A percentile compares a stretch with the other conserved stretches of the same genome.
These are phyloP conservation scores for Hyphopichia pseudoburtonii DNA, from an alignment of 1,139 yeast genomes.

Conservation along the genomic window DNA sequence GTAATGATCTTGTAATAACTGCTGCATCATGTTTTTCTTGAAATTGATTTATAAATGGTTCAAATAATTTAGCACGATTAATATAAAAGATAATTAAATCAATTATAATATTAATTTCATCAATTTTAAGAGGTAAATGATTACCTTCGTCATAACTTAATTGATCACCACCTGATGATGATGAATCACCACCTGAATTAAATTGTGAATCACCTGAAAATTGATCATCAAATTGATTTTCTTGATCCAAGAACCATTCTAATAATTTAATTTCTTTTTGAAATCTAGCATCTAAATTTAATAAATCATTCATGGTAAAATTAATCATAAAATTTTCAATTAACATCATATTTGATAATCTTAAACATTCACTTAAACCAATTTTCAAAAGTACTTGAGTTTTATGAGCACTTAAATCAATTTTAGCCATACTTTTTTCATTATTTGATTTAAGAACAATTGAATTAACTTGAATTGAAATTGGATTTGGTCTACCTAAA, in stretches of 20 bases:
- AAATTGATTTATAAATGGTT: conserved; percentile 48
- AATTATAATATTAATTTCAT: conserved; percentile 35
- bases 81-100: conserved; percentile 49
- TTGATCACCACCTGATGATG: conserved; percentile 2
- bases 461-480: conserved; percentile 49
- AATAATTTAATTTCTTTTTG: conserved; percentile 39
- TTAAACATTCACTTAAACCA: conserved; percentile 50
- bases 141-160: conserved; percentile 17
- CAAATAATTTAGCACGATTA: conserved; percentile 52
- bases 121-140: conserved; percentile 30
- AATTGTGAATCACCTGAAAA: conserved; percentile 3
- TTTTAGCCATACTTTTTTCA: conserved; percentile 13
- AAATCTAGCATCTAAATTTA: conserved; percentile 40
- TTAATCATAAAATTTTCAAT: conserved; percentile 54
- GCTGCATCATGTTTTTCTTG: conserved; percentile 28
- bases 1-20: conserved; percentile 29
- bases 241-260: conserved; percentile 23
- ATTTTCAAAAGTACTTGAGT: conserved; percentile 38
- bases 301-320: conserved; percentile 39
- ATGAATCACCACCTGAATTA: conserved; percentile 5
- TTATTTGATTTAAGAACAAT: conserved; percentile 25
- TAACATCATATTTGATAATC: conserved; percentile 50
- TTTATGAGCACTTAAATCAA: conserved; percentile 22
- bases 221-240: conserved; percentile 14
- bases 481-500: conserved; percentile 57